Percentiles rank a stretch among this genome's conserved stretches.
Evolutionary conservation across 2,329 filamentous ascomycete species (phyloP).

Genomic region (Penicillium sp.): DNA sequence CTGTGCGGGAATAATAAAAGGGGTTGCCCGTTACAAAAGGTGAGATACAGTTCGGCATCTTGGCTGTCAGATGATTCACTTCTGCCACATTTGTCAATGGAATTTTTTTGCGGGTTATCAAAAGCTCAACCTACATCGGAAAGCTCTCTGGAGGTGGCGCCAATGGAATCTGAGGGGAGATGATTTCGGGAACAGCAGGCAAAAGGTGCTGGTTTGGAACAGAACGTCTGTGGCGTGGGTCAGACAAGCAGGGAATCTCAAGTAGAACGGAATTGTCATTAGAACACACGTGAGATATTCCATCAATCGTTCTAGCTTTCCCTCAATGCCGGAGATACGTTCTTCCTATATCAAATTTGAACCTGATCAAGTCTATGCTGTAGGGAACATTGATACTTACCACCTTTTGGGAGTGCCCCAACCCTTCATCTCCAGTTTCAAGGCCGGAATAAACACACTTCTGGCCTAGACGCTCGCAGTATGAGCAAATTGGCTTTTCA

Average conservation of each 20-base stretch:
- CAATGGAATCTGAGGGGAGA: background rate
- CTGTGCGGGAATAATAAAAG: slow-evolving; percentile 30
- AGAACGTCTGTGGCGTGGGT: background rate
- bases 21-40: slow-evolving; percentile 36
- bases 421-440: slow-evolving; percentile 6
- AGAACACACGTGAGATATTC: slow-evolving; percentile 13
- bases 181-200: background rate
- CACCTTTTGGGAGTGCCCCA: slow-evolving; percentile 12
- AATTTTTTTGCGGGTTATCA: fast-evolving
- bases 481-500: slow-evolving; percentile 35
- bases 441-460: slow-evolving; percentile 29
- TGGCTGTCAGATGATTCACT: background rate
- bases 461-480: slow-evolving; percentile 33
- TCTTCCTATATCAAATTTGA: slow-evolving; percentile 10
- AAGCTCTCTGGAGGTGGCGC: background rate
- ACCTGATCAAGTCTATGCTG: background rate
- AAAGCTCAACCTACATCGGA: background rate
- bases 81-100: background rate
- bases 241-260: background rate
- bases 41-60: slow-evolving; percentile 29
- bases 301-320: slow-evolving; percentile 22
- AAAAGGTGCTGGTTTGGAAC: background rate
- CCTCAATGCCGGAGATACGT: slow-evolving; percentile 23
- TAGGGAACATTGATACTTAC: background rate
- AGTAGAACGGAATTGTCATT: background rate